phyloP scores from a whole-genome alignment of 2,329 filamentous ascomycete species.

The Lachnellula arida region DNA sequence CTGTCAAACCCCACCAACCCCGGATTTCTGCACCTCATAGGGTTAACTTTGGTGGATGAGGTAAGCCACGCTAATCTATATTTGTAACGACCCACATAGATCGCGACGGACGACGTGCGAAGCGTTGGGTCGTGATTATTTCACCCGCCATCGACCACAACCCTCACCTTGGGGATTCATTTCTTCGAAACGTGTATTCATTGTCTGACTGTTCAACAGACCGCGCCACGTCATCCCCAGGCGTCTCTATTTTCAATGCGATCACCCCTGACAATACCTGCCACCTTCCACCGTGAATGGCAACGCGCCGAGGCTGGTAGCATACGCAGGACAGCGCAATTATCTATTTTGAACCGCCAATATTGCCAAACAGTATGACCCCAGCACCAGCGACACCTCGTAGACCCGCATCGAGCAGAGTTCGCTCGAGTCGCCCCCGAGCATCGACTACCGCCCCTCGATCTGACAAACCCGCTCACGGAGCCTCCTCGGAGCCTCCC shows the following conservation, averaged over 20 bases:
- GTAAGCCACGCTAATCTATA: too few relatives aligned
- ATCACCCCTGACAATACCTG: conserved; percentile 12
- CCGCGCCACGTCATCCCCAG: not conserved
- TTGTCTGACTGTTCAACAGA: not conserved
- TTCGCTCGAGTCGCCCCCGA: conserved; percentile 24
- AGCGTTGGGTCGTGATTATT: not conserved
- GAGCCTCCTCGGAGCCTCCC: conserved; percentile 38
- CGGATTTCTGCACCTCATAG: too few relatives aligned
- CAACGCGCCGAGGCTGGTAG: conserved; percentile 17
- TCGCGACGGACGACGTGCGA: too few relatives aligned
- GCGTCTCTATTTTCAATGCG: conserved; percentile 14
- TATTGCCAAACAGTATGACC: conserved; percentile 14
- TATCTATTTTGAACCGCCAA: not conserved
- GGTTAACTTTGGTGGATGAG: too few relatives aligned
- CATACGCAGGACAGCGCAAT: conserved; percentile 2
- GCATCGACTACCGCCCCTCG: conserved; percentile 17
- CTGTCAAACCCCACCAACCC: too few relatives aligned
- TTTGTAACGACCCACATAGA: too few relatives aligned
- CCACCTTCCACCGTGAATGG: conserved; percentile 16
- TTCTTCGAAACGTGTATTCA: not conserved
- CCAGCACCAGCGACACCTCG: conserved; percentile 24
- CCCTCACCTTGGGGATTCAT: not conserved
- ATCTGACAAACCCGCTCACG: conserved; percentile 22
- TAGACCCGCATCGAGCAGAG: conserved; percentile 24
- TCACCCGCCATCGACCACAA: not conserved